Percentiles rank a stretch among this genome's conserved stretches.
These are phyloP conservation scores for Saussurea involucrata DNA, from an alignment of 129 eudicot genomes.

Conservation along the genomic window DNA sequence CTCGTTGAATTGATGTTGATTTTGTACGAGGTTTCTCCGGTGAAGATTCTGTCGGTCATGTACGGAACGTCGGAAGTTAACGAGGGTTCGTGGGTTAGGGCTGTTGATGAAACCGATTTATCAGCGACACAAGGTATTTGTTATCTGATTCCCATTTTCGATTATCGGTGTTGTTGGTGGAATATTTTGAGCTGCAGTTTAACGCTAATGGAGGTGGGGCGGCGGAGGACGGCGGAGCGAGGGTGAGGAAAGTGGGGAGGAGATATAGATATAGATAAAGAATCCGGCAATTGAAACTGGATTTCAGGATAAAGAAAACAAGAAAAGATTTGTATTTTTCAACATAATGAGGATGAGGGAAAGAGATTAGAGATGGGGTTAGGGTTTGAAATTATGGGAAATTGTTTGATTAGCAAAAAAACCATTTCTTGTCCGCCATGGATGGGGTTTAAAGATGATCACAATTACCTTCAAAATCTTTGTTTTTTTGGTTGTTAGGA, in stretches of 20 bases:
- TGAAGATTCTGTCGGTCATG: slow-evolving; percentile 68
- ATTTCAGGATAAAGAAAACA: slow-evolving; percentile 22
- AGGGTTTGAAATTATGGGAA: not conserved
- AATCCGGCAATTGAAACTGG: not conserved
- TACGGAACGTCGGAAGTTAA: slow-evolving; percentile 54
- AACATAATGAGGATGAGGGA: not conserved
- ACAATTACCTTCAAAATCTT: not conserved
- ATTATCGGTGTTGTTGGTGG: slow-evolving; percentile 44
- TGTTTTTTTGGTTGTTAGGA: slow-evolving; percentile 5
- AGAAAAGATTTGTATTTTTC: not conserved
- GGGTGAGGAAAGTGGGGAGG: not conserved
- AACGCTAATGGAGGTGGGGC: slow-evolving; percentile 23
- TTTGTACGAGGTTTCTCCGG: slow-evolving; percentile 48
- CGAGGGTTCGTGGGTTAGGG: slow-evolving; percentile 52
- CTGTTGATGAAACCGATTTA: slow-evolving; percentile 42
- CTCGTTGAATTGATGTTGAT: slow-evolving; percentile 40
- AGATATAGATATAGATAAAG: not conserved
- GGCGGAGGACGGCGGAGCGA: slow-evolving; percentile 11
- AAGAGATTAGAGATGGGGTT: not conserved
- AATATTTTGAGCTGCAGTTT: slow-evolving; percentile 45
- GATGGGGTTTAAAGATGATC: slow-evolving; percentile 20
- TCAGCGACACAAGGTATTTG: slow-evolving; percentile 37
- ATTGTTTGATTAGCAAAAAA: slow-evolving; percentile 12
- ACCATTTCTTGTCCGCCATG: slow-evolving; percentile 16
- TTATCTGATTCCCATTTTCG: slow-evolving; percentile 65